These are phyloP conservation scores for Xerocomus minutiporus DNA, from an alignment of 1,284 basidiomycete species.

Conservation along the genomic window DNA sequence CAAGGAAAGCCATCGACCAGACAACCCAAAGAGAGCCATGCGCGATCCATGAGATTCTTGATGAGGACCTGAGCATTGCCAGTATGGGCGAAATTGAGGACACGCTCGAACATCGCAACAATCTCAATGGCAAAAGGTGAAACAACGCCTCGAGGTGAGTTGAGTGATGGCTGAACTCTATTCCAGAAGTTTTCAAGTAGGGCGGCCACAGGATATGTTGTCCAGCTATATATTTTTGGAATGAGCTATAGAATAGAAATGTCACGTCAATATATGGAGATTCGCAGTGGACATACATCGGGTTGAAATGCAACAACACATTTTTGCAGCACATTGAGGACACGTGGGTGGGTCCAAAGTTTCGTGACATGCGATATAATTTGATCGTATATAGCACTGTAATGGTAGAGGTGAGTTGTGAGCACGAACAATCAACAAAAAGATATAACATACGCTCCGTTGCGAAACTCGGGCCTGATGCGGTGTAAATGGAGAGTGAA, in stretches of 20 bases:
- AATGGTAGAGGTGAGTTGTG: neutral
- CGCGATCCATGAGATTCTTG: neutral
- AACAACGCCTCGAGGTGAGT: too few relatives aligned
- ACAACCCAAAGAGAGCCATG: neutral
- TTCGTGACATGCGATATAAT: neutral
- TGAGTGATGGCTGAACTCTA: too few relatives aligned
- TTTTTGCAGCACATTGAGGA: neutral
- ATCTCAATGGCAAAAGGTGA: neutral
- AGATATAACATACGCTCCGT: neutral
- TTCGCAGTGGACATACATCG: neutral
- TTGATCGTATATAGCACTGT: neutral
- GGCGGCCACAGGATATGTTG: neutral
- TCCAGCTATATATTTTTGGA: conserved; percentile 1
- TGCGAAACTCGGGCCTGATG: neutral
- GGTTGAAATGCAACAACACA: neutral
- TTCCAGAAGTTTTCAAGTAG: neutral
- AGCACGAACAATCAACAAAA: neutral
- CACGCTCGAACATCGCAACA: neutral
- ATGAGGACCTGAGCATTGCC: neutral
- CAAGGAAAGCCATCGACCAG: neutral
- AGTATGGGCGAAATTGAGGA: neutral
- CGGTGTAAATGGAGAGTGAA: neutral
- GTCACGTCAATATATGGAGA: neutral
- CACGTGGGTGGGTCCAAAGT: neutral
- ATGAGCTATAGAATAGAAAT: neutral